phyloP scores from a whole-genome alignment of 352 stramenopile genomes.

The Globisporangium irregulare region DNA sequence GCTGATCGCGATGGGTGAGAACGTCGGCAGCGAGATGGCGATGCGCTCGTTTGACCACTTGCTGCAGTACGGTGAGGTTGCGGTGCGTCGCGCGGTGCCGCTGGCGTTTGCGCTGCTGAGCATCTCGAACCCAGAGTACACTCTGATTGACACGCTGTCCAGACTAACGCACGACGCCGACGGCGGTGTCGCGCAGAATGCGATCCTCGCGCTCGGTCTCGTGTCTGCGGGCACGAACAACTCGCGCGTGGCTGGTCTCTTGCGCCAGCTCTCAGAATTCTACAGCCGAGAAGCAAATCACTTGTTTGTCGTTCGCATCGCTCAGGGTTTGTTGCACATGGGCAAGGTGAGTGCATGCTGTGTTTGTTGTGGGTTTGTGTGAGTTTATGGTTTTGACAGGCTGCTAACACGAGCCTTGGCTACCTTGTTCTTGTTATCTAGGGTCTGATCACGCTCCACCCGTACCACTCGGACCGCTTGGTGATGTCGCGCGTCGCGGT shows the following conservation, averaged over 20 bases:
- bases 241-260: conserved; percentile 95
- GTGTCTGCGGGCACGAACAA: conserved; percentile 99
- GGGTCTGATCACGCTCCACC: conserved; percentile 96
- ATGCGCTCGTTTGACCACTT: conserved; percentile 99
- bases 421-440: conserved; percentile 14
- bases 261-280: conserved; percentile 97
- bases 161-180: conserved; percentile 98
- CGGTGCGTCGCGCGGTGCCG: conserved; percentile 96
- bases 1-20: conserved; percentile 98
- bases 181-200: conserved; percentile 95
- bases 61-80: conserved; percentile 98
- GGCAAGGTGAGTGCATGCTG: conserved; percentile 81
- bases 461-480: conserved; percentile 96
- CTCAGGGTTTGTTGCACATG: conserved; percentile 98
- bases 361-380: not conserved
- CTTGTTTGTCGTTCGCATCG: conserved; percentile 98
- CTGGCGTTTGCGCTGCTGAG: conserved; percentile 96
- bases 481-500: conserved; percentile 91
- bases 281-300: conserved; percentile 97
- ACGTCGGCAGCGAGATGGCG: conserved; percentile 97
- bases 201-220: conserved; percentile 96
- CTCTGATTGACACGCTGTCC: conserved; percentile 95
- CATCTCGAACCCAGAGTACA: conserved; percentile 98
- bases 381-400: not conserved
- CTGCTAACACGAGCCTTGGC: not conserved